Conservation (phyloP, 805 yeast genomes). For the Barnettozyma populi region DNA sequence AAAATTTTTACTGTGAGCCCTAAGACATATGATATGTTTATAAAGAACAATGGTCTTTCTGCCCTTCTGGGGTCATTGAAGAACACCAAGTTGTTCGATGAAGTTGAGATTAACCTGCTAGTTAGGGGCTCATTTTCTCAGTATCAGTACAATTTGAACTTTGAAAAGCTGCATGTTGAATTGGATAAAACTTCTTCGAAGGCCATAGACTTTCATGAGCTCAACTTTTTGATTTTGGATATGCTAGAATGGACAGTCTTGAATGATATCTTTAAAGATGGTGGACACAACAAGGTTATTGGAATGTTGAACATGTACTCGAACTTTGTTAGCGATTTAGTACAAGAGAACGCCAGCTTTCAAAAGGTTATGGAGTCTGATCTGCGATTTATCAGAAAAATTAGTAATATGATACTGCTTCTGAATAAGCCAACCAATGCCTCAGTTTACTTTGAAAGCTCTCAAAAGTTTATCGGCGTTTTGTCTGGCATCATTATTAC, state of each 20-base stretch:
- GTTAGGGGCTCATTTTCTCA: constrained; percentile 44
- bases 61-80: constrained; percentile 41
- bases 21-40: constrained; percentile 43
- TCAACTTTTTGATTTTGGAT: constrained; percentile 32
- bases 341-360: constrained; percentile 25
- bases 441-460: constrained; percentile 24
- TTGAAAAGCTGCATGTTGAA: constrained; percentile 12
- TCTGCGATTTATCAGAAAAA: constrained; percentile 15
- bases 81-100: constrained; percentile 39
- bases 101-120: constrained; percentile 28
- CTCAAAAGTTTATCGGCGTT: constrained; percentile 29
- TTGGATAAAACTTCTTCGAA: constrained; percentile 7
- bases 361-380: constrained; percentile 30
- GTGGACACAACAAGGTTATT: constrained; percentile 31
- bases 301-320: constrained; percentile 24
- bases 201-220: constrained; percentile 38
- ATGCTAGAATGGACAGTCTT: constrained; percentile 32
- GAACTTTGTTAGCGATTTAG: constrained; percentile 17
- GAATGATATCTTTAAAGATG: constrained; percentile 30
- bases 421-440: constrained; percentile 30
- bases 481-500: constrained; percentile 35
- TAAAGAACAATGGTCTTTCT: constrained; percentile 46
- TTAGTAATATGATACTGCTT: constrained; percentile 27
- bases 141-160: constrained; percentile 25
- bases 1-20: constrained; percentile 44